Evolutionary conservation across 805 yeast genomes (phyloP), one percentile per base, ranked within the genome.

Genomic region (Candida lessepsii): DNA sequence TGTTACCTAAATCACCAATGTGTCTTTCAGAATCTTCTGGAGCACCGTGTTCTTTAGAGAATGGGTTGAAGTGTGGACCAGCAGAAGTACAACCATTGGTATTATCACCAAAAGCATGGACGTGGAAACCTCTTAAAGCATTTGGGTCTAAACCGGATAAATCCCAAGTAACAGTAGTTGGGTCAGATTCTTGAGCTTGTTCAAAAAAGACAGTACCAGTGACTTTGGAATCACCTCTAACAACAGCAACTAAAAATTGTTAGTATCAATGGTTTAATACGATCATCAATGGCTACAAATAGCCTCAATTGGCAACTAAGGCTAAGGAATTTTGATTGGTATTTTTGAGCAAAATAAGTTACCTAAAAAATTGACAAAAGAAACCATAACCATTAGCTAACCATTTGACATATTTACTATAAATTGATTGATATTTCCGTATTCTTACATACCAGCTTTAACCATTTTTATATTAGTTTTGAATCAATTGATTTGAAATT

Each of bases 21-120:
- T 87, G 96, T 73, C 91, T 80, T 46, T 56, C 67, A 50, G 75
- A 81, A 54, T 84, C 95, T 56, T 78, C 79, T 68, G 96, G 96
- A 42, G 90, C 89, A 73, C 97, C 97, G 65, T 89, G 97, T 52
- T 78, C 78, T 75, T 85, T 84, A 47, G 78, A 75, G 63, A 83
- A 84, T 53, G 96, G 96, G 78, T 90, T 70, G 80, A 88, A 89
- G 73, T 90, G 97, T 45, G 96, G 96, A 61, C 97, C 97, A 40
- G 97, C 96, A 52, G 96, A 86, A 46, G 96, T 91, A 75, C 99
- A 93, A 52, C 99, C 99, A 67, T 93, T 93, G 71, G 99, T 88
- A 81, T 87, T 88, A 76, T 93, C 99, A 73, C 99, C 99, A 60
- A 93, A 93, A 63, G 87, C 84, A 71, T 93, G 99, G 62, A 93